Evolutionary conservation across 2,329 filamentous ascomycete genomes (phyloP), one percentile per base, ranked within the genome.

Genomic region (Teratosphaeria viscida): DNA sequence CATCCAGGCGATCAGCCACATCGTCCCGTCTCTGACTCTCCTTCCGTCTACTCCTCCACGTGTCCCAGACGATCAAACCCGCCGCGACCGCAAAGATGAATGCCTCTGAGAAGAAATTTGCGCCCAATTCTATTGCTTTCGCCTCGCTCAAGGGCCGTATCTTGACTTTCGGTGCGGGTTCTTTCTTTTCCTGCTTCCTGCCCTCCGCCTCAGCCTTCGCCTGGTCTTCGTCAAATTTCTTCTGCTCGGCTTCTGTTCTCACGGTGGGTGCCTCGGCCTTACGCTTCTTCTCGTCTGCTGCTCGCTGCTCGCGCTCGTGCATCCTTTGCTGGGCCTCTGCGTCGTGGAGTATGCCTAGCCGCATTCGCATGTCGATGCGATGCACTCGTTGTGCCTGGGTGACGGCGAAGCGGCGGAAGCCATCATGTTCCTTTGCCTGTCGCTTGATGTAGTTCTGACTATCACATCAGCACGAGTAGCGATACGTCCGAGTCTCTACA

Each of bases 51-150:
- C 82, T 81, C 58, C 85, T 75, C 78, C 79, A 83, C 23, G 81
- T 79, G 67, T 88, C 85, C 57, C 83, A 83, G 0, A 87, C 70
- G 53, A 88, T 83, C 61, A 87, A 72, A 0, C 81, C 76, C 5
- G 82, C 84, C 1, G 82, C 85, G 12, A 88, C 85, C 3, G 79
- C 66, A 65, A 88, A 87, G 47, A 88, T 77, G 68, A 88, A 88
- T 0, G 82, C 74, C 67, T 88, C 85, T 35, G 83, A 83, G 55
- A 86, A 85, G 67, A 88, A 88, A 63, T 85, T 87, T 3, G 85
- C 85, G 3, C 85, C 85, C 43, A 82, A 81, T 68, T 88, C 85
- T 58, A 88, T 87, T 0, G 85, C 85, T 66, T 87, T 86, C 12
- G 82, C 79, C 69, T 88, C 85, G 2, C 82, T 83, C 11, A 88